A percentile compares a stretch with the other conserved stretches of the same genome.
These are phyloP conservation scores for Allium fistulosum DNA, from an alignment of 106 monocot genomes.

Conservation along the genomic window DNA sequence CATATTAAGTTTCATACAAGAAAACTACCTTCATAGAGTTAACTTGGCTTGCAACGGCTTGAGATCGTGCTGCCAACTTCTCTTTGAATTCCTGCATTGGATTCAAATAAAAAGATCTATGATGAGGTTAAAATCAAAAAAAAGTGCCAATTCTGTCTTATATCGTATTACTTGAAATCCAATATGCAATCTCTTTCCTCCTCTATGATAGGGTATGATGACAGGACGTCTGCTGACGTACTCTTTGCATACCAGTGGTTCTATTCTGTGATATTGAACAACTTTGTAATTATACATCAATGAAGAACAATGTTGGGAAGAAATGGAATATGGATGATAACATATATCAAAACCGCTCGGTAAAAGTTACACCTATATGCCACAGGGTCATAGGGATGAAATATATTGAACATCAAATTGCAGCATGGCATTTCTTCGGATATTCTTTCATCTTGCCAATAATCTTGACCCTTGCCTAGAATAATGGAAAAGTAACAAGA, in stretches of 20 bases:
- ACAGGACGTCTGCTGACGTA: constrained; percentile 70
- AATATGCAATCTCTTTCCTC: constrained; percentile 88
- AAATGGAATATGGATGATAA: too few relatives aligned
- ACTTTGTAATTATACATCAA: too few relatives aligned
- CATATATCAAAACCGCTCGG: too few relatives aligned
- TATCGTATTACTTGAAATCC: constrained; percentile 68
- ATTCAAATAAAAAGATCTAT: constrained; percentile 7
- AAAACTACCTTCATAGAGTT: constrained; percentile 48
- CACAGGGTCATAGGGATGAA: constrained; percentile 99
- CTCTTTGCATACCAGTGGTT: constrained; percentile 95
- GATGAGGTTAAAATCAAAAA: constrained; percentile 2
- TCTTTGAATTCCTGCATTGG: constrained; percentile 76
- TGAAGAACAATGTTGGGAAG: too few relatives aligned
- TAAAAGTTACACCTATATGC: constrained; percentile 67
- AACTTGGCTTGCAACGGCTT: constrained; percentile 34
- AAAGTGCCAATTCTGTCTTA: not conserved
- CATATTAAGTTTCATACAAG: not conserved
- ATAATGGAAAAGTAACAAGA: not conserved
- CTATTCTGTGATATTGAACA: constrained; percentile 53
- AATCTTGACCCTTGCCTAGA: constrained; percentile 77
- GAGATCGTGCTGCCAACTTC: constrained; percentile 43
- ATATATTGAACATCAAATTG: constrained; percentile 92
- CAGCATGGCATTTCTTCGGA: constrained; percentile 90
- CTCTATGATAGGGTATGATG: constrained; percentile 91
- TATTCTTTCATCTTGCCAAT: constrained; percentile 89